Conservation (phyloP, 2,329 filamentous ascomycete species). For the Exophiala spinifera region DNA sequence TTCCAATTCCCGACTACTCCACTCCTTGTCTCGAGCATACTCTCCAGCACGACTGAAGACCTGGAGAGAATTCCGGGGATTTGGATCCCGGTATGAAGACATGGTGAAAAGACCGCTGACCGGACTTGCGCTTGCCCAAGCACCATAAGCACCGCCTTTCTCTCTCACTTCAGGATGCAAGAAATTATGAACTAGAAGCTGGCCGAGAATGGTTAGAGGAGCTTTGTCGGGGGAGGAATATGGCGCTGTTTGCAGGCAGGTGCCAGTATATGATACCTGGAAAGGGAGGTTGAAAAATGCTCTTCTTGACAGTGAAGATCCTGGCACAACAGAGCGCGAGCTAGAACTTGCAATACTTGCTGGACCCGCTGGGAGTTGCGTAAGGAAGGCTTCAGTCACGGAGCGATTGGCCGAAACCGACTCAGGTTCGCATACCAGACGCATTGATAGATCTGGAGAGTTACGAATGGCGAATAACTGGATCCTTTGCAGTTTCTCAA, state of each 20-base stretch:
- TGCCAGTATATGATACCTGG: constrained; percentile 90
- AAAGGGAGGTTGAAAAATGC: constrained; percentile 93
- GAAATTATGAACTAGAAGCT: constrained; percentile 93
- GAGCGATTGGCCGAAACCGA: constrained; percentile 67
- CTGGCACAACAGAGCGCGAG: constrained; percentile 31
- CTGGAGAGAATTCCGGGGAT: constrained; percentile 80
- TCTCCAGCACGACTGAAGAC: constrained; percentile 79
- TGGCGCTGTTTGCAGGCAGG: constrained; percentile 77
- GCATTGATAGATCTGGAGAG: constrained; percentile 66
- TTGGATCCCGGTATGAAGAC: constrained; percentile 95
- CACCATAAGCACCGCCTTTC: constrained; percentile 94
- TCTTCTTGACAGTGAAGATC: constrained; percentile 52
- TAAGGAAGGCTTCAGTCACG: constrained; percentile 69
- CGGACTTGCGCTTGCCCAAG: constrained; percentile 76
- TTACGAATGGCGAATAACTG: constrained; percentile 73
- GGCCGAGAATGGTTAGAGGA: constrained; percentile 80
- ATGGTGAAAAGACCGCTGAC: constrained; percentile 87
- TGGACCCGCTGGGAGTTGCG: constrained; percentile 50
- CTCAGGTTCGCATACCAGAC: constrained; percentile 80
- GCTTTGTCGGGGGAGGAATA: constrained; percentile 75
- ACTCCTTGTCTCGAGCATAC: constrained; percentile 78
- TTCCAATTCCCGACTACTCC: constrained; percentile 81
- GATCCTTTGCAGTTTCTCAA: constrained; percentile 79
- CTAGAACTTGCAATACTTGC: constrained; percentile 36
- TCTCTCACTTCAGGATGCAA: constrained; percentile 96